Evolutionary conservation across 78 protist genomes (phyloP).

Genomic region (Dictyostelium brefeldianum): DNA sequence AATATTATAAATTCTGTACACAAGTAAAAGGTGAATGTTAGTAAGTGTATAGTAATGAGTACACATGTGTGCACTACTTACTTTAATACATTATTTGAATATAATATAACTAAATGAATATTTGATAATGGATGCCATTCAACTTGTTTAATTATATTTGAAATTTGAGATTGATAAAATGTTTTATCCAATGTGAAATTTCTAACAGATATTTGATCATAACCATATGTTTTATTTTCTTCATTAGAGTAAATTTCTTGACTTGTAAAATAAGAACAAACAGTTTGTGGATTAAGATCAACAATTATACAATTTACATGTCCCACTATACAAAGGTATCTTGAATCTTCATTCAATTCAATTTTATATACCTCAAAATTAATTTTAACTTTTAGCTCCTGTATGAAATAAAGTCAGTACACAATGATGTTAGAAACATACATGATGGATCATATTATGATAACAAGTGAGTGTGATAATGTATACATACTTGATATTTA

Average conservation of each 20-base stretch:
- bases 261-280: slow-evolving; percentile 17
- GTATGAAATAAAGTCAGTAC: neutral
- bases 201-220: neutral
- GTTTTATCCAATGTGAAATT: neutral
- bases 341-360: slow-evolving; percentile 37
- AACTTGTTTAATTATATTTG: slow-evolving; percentile 18
- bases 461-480: too few species aligned
- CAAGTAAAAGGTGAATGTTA: neutral
- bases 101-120: slow-evolving; percentile 47
- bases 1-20: slow-evolving; percentile 38
- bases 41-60: neutral
- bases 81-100: slow-evolving; percentile 57
- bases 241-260: neutral
- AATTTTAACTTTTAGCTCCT: slow-evolving; percentile 47
- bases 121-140: slow-evolving; percentile 74
- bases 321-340: slow-evolving; percentile 49
- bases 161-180: slow-evolving; percentile 9
- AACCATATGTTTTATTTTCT: slow-evolving; percentile 26
- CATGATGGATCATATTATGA: neutral
- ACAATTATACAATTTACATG: slow-evolving; percentile 32
- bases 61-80: neutral
- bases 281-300: slow-evolving; percentile 28
- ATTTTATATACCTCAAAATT: slow-evolving; percentile 57
- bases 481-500: slow-evolving; percentile 39
- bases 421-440: too few species aligned